Conservation (phyloP, 352 stramenopile genomes). For the Phytopythium litorale region DNA sequence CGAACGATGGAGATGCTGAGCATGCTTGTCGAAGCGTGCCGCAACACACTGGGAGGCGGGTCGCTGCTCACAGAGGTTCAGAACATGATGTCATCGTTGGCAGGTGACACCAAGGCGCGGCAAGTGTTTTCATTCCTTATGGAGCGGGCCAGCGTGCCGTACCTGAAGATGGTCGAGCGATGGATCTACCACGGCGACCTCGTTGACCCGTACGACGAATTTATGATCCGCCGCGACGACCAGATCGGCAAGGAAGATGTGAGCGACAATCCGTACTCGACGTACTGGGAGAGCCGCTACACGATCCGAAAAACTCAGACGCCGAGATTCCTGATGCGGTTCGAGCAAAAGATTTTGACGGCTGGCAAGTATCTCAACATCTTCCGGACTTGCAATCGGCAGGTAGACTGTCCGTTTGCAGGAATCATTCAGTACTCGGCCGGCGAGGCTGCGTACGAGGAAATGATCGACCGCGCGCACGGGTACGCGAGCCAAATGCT, state of each 20-base stretch:
- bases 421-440: constrained; percentile 59
- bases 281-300: constrained; percentile 89
- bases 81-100: constrained; percentile 72
- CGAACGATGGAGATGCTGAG: constrained; percentile 92
- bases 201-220: constrained; percentile 90
- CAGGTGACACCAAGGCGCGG: constrained; percentile 71
- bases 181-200: constrained; percentile 91
- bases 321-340: constrained; percentile 72
- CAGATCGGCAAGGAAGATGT: constrained; percentile 79
- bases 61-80: constrained; percentile 90
- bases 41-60: constrained; percentile 80
- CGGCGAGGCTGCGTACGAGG: constrained; percentile 72
- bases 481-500: constrained; percentile 73
- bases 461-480: constrained; percentile 83
- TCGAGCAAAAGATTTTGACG: constrained; percentile 84
- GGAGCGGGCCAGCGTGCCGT: constrained; percentile 79
- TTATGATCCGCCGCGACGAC: constrained; percentile 86
- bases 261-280: constrained; percentile 86
- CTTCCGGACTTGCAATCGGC: constrained; percentile 74
- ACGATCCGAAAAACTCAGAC: constrained; percentile 75
- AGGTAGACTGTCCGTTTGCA: constrained; percentile 78
- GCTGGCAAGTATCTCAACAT: constrained; percentile 93
- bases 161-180: constrained; percentile 87
- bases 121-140: constrained; percentile 85
- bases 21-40: constrained; percentile 70